Evolutionary conservation across 352 stramenopile species (phyloP), one percentile per base, ranked within the genome.

Genomic region (Phytopythium cucurbitacearum): DNA sequence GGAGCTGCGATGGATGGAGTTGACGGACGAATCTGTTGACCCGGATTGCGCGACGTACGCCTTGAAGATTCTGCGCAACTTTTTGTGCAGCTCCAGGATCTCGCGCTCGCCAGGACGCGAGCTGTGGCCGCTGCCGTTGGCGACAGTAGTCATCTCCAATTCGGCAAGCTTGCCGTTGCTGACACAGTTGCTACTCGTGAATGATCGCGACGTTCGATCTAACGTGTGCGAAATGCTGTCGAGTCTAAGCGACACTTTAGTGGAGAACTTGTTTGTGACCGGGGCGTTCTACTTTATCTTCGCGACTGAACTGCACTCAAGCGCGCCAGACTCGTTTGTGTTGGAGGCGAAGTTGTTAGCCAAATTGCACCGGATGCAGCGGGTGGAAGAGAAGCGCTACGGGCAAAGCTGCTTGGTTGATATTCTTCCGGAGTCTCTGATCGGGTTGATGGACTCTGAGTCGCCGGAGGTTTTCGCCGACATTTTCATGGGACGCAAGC

Each of bases 251-350:
- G 67, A 81, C 44, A 60, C 53, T 0, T 65, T 74, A 9, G 61
- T 84, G 10, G 59, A 80, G 39, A 80, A 79, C 13, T 41, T 92
- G 4, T 89, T 76, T 45, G 54, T 65, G 2, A 87, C 67, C 52
- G 84, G 84, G 13, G 49, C 68, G 0, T 90, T 94, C 40, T 94
- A 85, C 54, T 94, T 94, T 51, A 61, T 91, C 35, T 80, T 94
- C 38, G 72, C 71, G 1, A 68, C 59, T 2, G 65, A 65, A 12
- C 11, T 55, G 3, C 69, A 67, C 35, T 34, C 47, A 3, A 60
- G 65, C 33, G 60, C 61, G 16, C 40, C 70, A 47, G 51, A 59
- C 36, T 56, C 45, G 34, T 91, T 91, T 33, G 63, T 88, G 5
- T 60, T 80, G 11, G 80, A 90, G 54, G 67, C 80, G 21, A 62